These are phyloP conservation scores for Tylopilus rubrobrunneus DNA, from an alignment of 768 basidiomycete genomes.

Conservation along the genomic window DNA sequence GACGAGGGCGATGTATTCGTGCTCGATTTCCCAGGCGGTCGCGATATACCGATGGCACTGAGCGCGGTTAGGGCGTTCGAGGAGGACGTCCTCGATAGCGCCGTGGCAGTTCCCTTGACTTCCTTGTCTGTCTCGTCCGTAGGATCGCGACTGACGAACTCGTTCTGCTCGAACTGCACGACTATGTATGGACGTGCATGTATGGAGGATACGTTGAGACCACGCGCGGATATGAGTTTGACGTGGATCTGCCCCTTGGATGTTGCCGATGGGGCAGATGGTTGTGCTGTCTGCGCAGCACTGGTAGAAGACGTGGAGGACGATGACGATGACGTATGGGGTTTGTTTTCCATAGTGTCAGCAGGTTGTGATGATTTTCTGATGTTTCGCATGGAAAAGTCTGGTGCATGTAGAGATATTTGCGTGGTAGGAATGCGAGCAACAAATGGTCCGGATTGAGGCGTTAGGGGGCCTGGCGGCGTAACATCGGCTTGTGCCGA, in stretches of 20 bases:
- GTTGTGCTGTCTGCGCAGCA: slow-evolving; percentile 23
- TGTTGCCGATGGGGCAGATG: slow-evolving; percentile 30
- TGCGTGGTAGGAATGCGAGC: slow-evolving; percentile 52
- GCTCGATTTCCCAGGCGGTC: slow-evolving; percentile 40
- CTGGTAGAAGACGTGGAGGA: slow-evolving; percentile 35
- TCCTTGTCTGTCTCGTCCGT: slow-evolving; percentile 84
- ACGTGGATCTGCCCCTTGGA: slow-evolving; percentile 83
- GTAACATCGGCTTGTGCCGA: slow-evolving; percentile 34
- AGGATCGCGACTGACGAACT: slow-evolving; percentile 91
- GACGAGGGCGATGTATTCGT: slow-evolving; percentile 42
- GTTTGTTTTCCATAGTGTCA: slow-evolving; percentile 34
- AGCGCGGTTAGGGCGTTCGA: slow-evolving; percentile 65
- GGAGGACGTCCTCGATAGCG: slow-evolving; percentile 52
- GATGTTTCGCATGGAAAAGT: slow-evolving; percentile 73
- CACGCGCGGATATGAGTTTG: slow-evolving; percentile 90
- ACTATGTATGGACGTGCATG: slow-evolving; percentile 86
- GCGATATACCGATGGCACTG: slow-evolving; percentile 54
- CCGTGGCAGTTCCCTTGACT: slow-evolving; percentile 74
- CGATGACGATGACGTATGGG: slow-evolving; percentile 41
- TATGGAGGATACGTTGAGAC: slow-evolving; percentile 66
- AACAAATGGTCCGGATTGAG: slow-evolving; percentile 45
- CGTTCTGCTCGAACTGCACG: slow-evolving; percentile 98
- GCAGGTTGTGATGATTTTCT: slow-evolving; percentile 33
- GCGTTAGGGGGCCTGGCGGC: slow-evolving; percentile 45
- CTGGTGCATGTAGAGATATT: slow-evolving; percentile 82